These are phyloP conservation scores for Astragalus membranaceus DNA, from an alignment of 306 rosid species.

Conservation along the genomic window DNA sequence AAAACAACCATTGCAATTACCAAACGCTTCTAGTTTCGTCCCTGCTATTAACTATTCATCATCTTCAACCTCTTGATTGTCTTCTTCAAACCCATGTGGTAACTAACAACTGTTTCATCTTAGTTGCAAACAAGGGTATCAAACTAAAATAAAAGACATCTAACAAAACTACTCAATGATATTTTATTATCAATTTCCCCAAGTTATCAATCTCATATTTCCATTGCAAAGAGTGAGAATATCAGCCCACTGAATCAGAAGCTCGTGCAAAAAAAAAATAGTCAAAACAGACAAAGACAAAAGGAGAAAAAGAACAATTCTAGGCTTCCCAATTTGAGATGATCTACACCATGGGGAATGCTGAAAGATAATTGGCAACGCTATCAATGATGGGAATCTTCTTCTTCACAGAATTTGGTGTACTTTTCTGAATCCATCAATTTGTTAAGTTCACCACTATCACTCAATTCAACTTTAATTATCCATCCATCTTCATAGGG, in stretches of 20 bases:
- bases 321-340: constrained; percentile 18
- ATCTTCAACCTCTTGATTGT: too few relatives aligned
- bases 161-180: not conserved
- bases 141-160: not conserved
- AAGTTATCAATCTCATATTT: constrained; percentile 9
- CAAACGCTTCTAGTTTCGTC: too few relatives aligned
- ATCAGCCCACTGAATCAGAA: constrained; percentile 16
- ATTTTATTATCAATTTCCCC: constrained; percentile 6
- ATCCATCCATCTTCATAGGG: constrained; percentile 92
- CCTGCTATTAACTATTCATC: too few relatives aligned
- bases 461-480: constrained; percentile 64
- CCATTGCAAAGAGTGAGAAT: constrained; percentile 5
- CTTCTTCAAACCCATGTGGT: too few relatives aligned
- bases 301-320: not conserved
- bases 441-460: constrained; percentile 47
- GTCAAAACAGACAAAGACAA: constrained; percentile 8
- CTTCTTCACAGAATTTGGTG: constrained; percentile 95
- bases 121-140: not conserved
- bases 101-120: not conserved
- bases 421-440: constrained; percentile 83
- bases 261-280: constrained; percentile 9
- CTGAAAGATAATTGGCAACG: constrained; percentile 9
- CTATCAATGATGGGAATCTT: constrained; percentile 65
- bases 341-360: constrained; percentile 9
- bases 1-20: too few relatives aligned